Base-by-base conservation (phyloP, 2,329 filamentous ascomycete species). In the Verticillium nubilum region DNA sequence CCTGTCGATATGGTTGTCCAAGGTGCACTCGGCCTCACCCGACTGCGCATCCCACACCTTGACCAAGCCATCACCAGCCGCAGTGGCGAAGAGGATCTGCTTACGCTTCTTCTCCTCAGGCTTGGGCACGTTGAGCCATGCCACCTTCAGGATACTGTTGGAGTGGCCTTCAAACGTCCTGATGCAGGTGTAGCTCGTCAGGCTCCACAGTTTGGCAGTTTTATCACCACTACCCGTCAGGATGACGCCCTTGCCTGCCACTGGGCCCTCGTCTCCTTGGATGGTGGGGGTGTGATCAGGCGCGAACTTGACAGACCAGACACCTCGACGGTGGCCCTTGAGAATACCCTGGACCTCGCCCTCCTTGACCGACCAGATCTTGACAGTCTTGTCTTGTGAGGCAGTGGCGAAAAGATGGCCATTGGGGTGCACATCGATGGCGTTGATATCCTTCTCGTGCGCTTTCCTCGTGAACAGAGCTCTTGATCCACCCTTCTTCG, bases 371-470 rank as follows among this genome's bases (percentile, higher is more conserved):
- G 93, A 95, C 90, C 94, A 99, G 61, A 99, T 95, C 77, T 98
- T 99, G 65, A 98, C 92, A 0, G 92, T 96, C 65, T 92, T 91
- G 72, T 99, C 95, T 75, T 99, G 95, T 5, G 94, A 98, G 29
- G 95, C 94, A 1, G 95, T 97, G 3, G 94, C 96, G 69, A 99
- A 98, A 1, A 97, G 76, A n/a, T 87, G 85, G 4, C 85, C 86
- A 1, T 84, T 81, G 25, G 86, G 83, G 64, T 92, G 91, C 12
- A 95, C 82, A 64, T 96, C 92, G 56, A 99, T 84, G 2, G 95
- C 92, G 68, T 99, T 99, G 75, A 99, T 99, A 66, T 99, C 95
- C 72, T 99, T 99, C 70, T 99, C 95, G 74, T 99, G 95, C 1
- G 95, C 95, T 74, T 97, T 96, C 59, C 95, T 86, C 1, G 95